Conservation (phyloP, 2,329 filamentous ascomycete species). For the Neofusicoccum cordaticola region DNA sequence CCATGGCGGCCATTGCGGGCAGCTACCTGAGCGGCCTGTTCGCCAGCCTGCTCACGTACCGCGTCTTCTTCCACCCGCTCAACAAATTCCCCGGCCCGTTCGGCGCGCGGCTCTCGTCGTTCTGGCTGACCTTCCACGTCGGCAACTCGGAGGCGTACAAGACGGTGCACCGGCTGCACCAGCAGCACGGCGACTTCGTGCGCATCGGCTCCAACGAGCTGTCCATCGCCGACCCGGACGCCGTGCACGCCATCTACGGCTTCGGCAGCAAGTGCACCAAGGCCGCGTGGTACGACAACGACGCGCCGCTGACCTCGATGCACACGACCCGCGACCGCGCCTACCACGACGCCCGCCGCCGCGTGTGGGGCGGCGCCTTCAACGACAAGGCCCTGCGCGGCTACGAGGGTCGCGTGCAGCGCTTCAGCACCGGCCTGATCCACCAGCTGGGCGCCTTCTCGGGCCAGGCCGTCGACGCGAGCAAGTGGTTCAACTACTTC, state of each 20-base stretch:
- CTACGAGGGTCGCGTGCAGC: constrained; percentile 1
- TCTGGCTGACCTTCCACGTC: background rate
- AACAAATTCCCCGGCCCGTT: constrained; percentile 20
- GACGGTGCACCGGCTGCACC: constrained; percentile 11
- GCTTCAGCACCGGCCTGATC: background rate
- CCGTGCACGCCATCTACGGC: constrained; percentile 23
- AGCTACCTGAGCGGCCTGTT: constrained; percentile 19
- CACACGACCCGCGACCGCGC: constrained; percentile 29
- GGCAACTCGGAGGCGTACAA: background rate
- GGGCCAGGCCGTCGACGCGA: constrained; percentile 25
- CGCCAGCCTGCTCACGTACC: constrained; percentile 41
- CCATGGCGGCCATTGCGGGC: background rate
- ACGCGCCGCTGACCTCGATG: constrained; percentile 22
- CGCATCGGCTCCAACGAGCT: constrained; percentile 23
- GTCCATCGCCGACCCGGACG: constrained; percentile 25
- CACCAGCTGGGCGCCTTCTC: constrained; percentile 24
- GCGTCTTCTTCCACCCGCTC: constrained; percentile 41
- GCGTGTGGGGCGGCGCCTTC: constrained; percentile 34
- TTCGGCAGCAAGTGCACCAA: constrained; percentile 37
- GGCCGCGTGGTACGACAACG: constrained; percentile 23
- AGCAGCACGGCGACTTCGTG: constrained; percentile 15
- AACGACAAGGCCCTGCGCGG: constrained; percentile 22
- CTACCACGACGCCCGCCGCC: constrained; percentile 31
- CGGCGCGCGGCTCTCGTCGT: background rate
- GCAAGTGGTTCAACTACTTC: constrained; percentile 39